Evolutionary conservation across 768 basidiomycete genomes (phyloP).

Genomic region (Termitomyces sp.): DNA sequence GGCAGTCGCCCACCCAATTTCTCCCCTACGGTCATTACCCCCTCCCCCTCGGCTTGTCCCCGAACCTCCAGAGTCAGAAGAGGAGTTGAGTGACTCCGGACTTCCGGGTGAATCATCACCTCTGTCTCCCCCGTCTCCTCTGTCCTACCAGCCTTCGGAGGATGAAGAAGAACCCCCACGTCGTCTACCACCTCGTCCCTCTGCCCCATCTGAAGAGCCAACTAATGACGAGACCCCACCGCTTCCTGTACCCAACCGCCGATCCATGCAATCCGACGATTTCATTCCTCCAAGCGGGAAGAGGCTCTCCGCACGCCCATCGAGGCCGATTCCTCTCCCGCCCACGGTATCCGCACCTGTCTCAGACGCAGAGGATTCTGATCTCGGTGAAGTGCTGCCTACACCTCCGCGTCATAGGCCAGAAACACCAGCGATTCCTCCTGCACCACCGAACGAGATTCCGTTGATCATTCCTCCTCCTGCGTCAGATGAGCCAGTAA

Average conservation of each 20-base stretch:
- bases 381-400: constrained; percentile 31
- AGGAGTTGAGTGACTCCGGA: constrained; percentile 16
- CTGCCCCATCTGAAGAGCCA: constrained; percentile 6
- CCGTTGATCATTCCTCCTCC: constrained; percentile 21
- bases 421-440: constrained; percentile 11
- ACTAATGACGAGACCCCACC: constrained; percentile 17
- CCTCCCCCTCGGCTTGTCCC: constrained; percentile 25
- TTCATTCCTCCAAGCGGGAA: background rate
- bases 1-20: background rate
- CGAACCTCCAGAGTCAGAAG: constrained; percentile 23
- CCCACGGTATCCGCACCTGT: constrained; percentile 8
- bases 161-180: constrained; percentile 14
- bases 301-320: constrained; percentile 8
- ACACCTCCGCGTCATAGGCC: constrained; percentile 22
- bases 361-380: constrained; percentile 27
- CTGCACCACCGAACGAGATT: constrained; percentile 13
- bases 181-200: constrained; percentile 10
- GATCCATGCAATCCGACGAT: constrained; percentile 6
- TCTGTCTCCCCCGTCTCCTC: background rate
- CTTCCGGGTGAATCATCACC: background rate
- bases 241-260: constrained; percentile 17
- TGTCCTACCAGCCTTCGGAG: constrained; percentile 6
- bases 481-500: constrained; percentile 6
- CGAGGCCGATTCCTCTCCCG: constrained; percentile 14
- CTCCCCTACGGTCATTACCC: constrained; percentile 10